Percentiles rank a stretch among this genome's conserved stretches.
These are phyloP conservation scores for Bolboschoenus planiculmis DNA, from an alignment of 176 grass and related monocot genomes.

Conservation along the genomic window DNA sequence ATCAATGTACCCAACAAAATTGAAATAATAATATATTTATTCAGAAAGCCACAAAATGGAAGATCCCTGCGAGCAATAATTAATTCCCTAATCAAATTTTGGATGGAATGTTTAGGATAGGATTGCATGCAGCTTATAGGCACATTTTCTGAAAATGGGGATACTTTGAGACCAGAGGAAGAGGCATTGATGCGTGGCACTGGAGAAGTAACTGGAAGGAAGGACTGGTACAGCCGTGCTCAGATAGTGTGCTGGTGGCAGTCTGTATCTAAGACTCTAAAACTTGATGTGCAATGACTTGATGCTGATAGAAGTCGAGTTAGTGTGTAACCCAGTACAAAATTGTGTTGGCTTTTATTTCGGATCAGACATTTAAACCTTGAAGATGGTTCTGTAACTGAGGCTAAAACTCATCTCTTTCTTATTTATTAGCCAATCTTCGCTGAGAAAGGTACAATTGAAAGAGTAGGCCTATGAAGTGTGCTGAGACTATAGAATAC, in stretches of 20 bases:
- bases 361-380: not conserved
- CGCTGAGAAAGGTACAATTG: not conserved
- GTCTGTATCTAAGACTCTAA: not conserved
- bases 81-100: too few relatives aligned
- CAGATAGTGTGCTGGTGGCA: too few relatives aligned
- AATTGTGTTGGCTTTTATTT: not conserved
- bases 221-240: too few relatives aligned
- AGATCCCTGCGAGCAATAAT: too few relatives aligned
- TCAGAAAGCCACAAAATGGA: not conserved
- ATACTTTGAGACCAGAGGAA: too few relatives aligned
- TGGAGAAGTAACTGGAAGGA: too few relatives aligned
- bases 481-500: not conserved
- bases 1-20: not conserved
- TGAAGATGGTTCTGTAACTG: not conserved
- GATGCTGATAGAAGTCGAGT: not conserved
- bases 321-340: not conserved
- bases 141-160: too few relatives aligned
- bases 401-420: not conserved
- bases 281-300: not conserved
- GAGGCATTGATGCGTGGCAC: too few relatives aligned
- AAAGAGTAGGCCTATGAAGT: not conserved
- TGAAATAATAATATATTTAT: not conserved
- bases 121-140: too few relatives aligned
- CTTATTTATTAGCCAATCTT: not conserved
- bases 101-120: too few relatives aligned